Base-by-base conservation (phyloP, 164 flowering plant species). In the Litsea cubeba region DNA sequence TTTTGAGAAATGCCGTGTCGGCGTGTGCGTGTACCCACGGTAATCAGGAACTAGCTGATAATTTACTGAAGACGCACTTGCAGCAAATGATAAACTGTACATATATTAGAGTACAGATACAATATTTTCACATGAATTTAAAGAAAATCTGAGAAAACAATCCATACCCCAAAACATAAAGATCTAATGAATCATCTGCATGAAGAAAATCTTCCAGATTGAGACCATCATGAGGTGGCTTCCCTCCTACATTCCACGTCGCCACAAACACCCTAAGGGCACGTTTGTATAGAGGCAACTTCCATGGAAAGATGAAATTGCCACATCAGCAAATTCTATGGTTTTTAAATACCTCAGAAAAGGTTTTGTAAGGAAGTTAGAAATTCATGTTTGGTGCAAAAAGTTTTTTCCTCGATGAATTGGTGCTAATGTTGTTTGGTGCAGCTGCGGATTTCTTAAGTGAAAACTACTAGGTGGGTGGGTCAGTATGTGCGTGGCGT, bases 241-340 rank as follows among this genome's bases (percentile, higher is more conserved):
- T 88, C 28, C 97, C 97, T 69, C 91, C 97, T 2, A 87, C 97
- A 79, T 91, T 91, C 97, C 94, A 91, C 26, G 97, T 91, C 57
- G 90, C 93, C 18, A 88, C 92, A 77, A 88, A 90, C 18, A 86
- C 84, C 71, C 97, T 91, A 50, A 6, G 57, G 3, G 8, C 17
- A 51, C 1, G 5, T 30, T 6, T 51, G 10, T 12, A 12, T 11
- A 51, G 3, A 17, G 5, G 17, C 18, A 51, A 51, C 25, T 25
- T 25, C 25, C 25, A 25, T 25, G 25, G 25, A 25, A 25, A 25
- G 25, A 25, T 0, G 25, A 25, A 25, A 0, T 25, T 25, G 25
- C 25, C 25, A 25, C 25, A 25, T 25, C 25, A 25, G 0, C 25
- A 25, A 25, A 25, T 25, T 25, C 25, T 25, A 25, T 25, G 1